phyloP scores from a whole-genome alignment of 768 basidiomycete species.

The Lyophyllum decastes region DNA sequence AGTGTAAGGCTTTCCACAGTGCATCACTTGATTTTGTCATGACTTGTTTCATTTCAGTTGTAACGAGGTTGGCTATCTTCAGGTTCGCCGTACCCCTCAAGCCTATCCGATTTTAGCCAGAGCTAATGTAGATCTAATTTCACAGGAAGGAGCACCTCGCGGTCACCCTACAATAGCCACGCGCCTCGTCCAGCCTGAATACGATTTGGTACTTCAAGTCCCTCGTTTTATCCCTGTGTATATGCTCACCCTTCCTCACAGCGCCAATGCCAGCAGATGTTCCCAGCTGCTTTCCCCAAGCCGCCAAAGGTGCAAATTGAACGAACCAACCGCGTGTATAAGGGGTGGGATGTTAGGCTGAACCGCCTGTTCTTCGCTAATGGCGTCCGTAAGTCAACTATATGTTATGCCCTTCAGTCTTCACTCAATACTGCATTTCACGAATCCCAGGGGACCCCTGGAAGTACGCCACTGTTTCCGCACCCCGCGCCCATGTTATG shows the following conservation, averaged over 20 bases:
- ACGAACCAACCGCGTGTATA: constrained; percentile 49
- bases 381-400: constrained; percentile 54
- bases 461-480: constrained; percentile 69
- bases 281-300: constrained; percentile 55
- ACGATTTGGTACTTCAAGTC: constrained; percentile 47
- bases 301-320: constrained; percentile 44
- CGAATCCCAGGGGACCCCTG: constrained; percentile 65
- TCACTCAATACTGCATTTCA: background rate
- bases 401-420: no score
- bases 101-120: background rate
- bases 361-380: constrained; percentile 70
- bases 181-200: constrained; percentile 52
- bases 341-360: constrained; percentile 62
- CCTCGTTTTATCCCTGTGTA: background rate
- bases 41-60: constrained; percentile 42
- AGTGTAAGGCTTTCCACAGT: constrained; percentile 38
- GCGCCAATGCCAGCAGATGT: constrained; percentile 74
- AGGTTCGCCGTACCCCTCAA: constrained; percentile 28
- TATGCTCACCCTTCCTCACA: constrained; percentile 21
- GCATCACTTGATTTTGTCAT: background rate
- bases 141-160: constrained; percentile 43
- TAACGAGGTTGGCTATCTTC: constrained; percentile 66
- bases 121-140: background rate
- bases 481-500: constrained; percentile 42
- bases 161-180: constrained; percentile 48